Percentiles rank a stretch among this genome's conserved stretches.
These are phyloP conservation scores for Noccaea caerulescens DNA, from an alignment of 345 rosid species.

Conservation along the genomic window DNA sequence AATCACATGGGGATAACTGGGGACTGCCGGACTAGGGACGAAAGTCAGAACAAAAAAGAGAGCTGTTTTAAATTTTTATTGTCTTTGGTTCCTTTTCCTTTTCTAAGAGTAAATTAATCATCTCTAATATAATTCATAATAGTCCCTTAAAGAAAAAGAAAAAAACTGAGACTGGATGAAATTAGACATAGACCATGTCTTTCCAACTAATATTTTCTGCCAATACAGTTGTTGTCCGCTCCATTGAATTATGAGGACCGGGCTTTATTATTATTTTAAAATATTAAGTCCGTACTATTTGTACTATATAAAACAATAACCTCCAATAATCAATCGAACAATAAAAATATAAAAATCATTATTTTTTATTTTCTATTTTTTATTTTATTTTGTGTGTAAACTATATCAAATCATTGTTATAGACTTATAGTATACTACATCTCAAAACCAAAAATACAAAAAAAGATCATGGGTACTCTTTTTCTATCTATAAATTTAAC, in stretches of 20 bases:
- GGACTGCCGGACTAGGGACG: neutral
- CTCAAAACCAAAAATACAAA: no score
- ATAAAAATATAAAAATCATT: no score
- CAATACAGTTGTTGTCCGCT: conserved; percentile 1
- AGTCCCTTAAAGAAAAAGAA: no score
- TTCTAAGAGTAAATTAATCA: neutral
- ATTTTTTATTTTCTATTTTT: no score
- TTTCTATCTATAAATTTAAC: no score
- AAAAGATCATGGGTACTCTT: no score
- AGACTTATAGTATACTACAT: no score
- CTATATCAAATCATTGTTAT: no score
- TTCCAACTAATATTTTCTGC: conserved; percentile 1
- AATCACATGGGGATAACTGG: neutral
- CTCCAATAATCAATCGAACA: no score
- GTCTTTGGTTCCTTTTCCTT: neutral
- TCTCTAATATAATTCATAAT: neutral
- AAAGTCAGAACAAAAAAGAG: neutral
- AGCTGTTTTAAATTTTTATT: neutral
- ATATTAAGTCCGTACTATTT: no score
- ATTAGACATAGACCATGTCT: conserved; percentile 10
- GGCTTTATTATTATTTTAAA: neutral
- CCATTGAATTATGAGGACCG: neutral
- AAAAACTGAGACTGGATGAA: neutral
- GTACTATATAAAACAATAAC: no score
- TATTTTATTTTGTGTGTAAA: no score